Evolutionary conservation across 768 basidiomycete species (phyloP).

Genomic region (Clitopilus passeckerianus): DNA sequence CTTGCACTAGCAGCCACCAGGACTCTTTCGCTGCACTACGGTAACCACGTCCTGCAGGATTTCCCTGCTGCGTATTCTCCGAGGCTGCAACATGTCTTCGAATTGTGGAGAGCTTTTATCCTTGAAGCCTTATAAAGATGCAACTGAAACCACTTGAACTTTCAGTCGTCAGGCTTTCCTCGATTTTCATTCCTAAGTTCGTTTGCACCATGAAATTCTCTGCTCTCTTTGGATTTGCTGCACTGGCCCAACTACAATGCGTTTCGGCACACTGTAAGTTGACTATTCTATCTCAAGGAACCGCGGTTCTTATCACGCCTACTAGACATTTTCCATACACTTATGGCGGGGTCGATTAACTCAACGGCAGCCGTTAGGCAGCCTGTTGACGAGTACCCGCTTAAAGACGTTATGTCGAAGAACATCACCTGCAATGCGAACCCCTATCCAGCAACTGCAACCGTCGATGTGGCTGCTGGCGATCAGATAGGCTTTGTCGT

Average conservation of each 20-base stretch:
- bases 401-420: conserved; percentile 29
- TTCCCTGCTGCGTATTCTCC: background rate
- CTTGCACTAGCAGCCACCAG: background rate
- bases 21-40: no score
- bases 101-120: background rate
- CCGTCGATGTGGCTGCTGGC: conserved; percentile 30
- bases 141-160: background rate
- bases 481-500: conserved; percentile 20
- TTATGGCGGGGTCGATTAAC: conserved; percentile 17
- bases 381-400: conserved; percentile 37
- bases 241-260: conserved; percentile 17
- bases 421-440: conserved; percentile 35
- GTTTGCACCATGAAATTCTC: conserved; percentile 19
- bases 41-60: no score
- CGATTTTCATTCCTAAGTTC: background rate
- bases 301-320: no score
- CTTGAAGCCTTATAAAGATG: background rate
- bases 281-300: background rate
- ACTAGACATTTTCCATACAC: conserved; percentile 25
- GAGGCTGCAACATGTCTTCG: background rate
- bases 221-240: conserved; percentile 15
- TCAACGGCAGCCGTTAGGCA: conserved; percentile 27
- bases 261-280: conserved; percentile 27
- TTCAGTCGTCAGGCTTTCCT: background rate
- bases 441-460: conserved; percentile 24